A percentile compares a stretch with the other conserved stretches of the same genome.
Evolutionary conservation across 2,329 filamentous ascomycete genomes (phyloP).

Genomic region (Microthyrium microscopicum): DNA sequence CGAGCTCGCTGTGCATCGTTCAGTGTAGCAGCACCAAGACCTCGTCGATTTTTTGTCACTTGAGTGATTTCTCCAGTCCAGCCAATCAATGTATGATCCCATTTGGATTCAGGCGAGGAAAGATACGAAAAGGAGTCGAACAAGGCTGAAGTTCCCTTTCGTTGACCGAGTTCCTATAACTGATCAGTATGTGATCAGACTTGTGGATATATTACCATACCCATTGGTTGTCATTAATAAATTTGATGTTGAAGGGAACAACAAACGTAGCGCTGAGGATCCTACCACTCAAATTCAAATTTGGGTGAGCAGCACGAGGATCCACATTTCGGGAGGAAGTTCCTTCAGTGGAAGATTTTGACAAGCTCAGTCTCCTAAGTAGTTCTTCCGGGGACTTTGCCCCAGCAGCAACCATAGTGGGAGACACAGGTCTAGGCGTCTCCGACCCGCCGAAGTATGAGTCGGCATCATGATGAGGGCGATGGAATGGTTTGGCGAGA

Average conservation of each 20-base stretch:
- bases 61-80: conserved; percentile 67
- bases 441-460: no score
- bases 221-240: conserved; percentile 38
- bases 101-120: conserved; percentile 64
- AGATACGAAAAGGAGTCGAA: conserved; percentile 85
- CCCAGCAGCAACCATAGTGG: no score
- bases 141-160: conserved; percentile 76
- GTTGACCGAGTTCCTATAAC: conserved; percentile 51
- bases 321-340: conserved; percentile 27
- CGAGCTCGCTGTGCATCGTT: conserved; percentile 16
- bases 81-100: conserved; percentile 83
- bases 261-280: conserved; percentile 48
- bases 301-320: conserved; percentile 37
- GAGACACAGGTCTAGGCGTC: no score
- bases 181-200: conserved; percentile 9
- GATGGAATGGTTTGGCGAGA: neutral
- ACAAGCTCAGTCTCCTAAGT: conserved; percentile 24
- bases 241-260: conserved; percentile 43
- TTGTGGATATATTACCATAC: conserved; percentile 19
- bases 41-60: no score
- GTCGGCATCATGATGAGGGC: neutral
- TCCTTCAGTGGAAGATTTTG: no score
- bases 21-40: conserved; percentile 16
- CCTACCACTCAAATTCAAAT: conserved; percentile 41
- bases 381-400: no score